Conservation (phyloP, 768 basidiomycete species). For the Boletus reticuloceps region DNA sequence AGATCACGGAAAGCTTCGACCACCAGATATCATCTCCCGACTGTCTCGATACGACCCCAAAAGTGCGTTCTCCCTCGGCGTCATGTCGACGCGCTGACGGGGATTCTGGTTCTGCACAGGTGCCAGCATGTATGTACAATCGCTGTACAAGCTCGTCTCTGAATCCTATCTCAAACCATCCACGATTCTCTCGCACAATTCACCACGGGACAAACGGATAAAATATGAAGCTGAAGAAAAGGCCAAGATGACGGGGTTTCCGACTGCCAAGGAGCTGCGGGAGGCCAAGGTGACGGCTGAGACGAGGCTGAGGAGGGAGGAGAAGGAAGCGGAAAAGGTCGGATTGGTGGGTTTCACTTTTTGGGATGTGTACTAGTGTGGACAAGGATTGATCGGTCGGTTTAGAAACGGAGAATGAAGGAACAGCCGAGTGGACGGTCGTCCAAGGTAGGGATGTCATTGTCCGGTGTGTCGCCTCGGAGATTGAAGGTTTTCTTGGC, state of each 20-base stretch:
- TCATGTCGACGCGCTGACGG: background rate
- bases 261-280: constrained; percentile 75
- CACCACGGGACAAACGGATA: constrained; percentile 77
- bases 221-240: constrained; percentile 80
- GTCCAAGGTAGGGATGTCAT: constrained; percentile 46
- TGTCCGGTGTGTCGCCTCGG: background rate
- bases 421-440: constrained; percentile 43
- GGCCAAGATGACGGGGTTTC: constrained; percentile 68
- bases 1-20: constrained; percentile 82
- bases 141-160: constrained; percentile 68
- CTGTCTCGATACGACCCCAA: constrained; percentile 55
- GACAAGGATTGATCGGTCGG: constrained; percentile 19
- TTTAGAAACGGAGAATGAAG: constrained; percentile 62
- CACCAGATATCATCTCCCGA: constrained; percentile 61
- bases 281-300: constrained; percentile 67
- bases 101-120: constrained; percentile 14
- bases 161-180: constrained; percentile 77
- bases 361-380: too few species aligned
- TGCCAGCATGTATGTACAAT: constrained; percentile 50
- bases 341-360: constrained; percentile 55
- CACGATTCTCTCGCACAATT: constrained; percentile 72
- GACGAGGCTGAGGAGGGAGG: constrained; percentile 62
- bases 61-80: constrained; percentile 39
- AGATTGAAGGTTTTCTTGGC: constrained; percentile 26
- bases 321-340: constrained; percentile 69